Conservation (phyloP, 495 filamentous ascomycete species). For the Aspergillus wentii region DNA sequence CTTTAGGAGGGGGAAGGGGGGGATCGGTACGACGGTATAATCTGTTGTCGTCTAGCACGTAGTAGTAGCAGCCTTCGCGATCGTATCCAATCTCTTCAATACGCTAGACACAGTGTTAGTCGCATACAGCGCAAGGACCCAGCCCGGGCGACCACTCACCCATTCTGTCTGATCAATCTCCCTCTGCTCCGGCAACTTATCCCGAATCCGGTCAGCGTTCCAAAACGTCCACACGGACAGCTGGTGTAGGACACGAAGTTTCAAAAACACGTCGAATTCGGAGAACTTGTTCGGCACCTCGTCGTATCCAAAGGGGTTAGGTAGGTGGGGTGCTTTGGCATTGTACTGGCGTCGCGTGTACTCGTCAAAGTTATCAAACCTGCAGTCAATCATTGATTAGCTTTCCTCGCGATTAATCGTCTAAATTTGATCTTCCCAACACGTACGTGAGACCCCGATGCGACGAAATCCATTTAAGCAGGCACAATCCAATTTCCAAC, state of each 20-base stretch:
- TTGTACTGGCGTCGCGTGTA: constrained; percentile 88
- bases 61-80: constrained; percentile 75
- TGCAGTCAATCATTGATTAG: constrained; percentile 25
- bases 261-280: constrained; percentile 78
- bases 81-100: constrained; percentile 93
- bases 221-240: constrained; percentile 87
- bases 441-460: constrained; percentile 87
- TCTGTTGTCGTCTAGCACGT: constrained; percentile 89
- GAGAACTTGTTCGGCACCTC: constrained; percentile 68
- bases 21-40: constrained; percentile 80
- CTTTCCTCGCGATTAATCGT: background rate
- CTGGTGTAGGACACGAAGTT: constrained; percentile 86
- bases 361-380: constrained; percentile 86
- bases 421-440: background rate
- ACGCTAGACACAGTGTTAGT: constrained; percentile 53
- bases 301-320: constrained; percentile 82
- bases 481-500: constrained; percentile 74
- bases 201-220: constrained; percentile 78
- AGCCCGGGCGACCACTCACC: constrained; percentile 50
- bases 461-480: constrained; percentile 91
- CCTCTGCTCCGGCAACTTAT: constrained; percentile 77
- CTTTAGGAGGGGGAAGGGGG: constrained; percentile 48
- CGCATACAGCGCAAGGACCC: background rate
- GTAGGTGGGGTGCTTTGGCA: constrained; percentile 65
- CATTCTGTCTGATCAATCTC: constrained; percentile 78